Percentiles rank a stretch among this genome's conserved stretches.
These are phyloP conservation scores for Cymbopogon citratus DNA, from an alignment of 176 grass and related monocot species.

Conservation along the genomic window DNA sequence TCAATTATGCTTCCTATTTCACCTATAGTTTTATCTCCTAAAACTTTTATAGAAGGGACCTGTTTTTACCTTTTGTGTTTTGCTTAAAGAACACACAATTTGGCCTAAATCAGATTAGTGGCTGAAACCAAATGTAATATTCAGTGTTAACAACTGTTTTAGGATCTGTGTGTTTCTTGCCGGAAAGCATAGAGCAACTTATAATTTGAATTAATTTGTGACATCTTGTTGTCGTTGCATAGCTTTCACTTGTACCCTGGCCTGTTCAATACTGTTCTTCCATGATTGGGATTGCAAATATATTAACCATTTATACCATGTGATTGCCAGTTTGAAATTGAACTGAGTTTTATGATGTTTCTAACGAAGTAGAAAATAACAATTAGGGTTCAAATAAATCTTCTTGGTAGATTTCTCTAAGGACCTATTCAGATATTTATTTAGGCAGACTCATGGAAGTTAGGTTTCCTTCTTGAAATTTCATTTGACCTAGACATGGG, in stretches of 20 bases:
- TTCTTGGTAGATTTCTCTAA: not conserved
- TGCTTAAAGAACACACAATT: not conserved
- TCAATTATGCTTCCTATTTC: conserved; percentile 5
- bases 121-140: not conserved
- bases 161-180: not conserved
- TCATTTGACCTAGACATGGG: not conserved
- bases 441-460: not conserved
- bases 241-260: not conserved
- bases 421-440: not conserved
- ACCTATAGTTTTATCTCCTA: not conserved
- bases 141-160: not conserved
- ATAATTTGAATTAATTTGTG: not conserved
- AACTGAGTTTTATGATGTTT: not conserved
- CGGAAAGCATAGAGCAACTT: not conserved
- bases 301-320: not conserved
- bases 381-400: conserved; percentile 1
- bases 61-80: not conserved
- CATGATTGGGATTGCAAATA: not conserved
- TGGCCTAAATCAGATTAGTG: not conserved
- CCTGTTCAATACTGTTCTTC: not conserved
- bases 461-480: not conserved
- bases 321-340: not conserved
- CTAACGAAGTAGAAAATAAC: not conserved
- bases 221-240: conserved; percentile 20
- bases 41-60: not conserved